Evolutionary conservation across 108 stramenopile genomes (phyloP).

Genomic region (Nitzschia inconspicua): DNA sequence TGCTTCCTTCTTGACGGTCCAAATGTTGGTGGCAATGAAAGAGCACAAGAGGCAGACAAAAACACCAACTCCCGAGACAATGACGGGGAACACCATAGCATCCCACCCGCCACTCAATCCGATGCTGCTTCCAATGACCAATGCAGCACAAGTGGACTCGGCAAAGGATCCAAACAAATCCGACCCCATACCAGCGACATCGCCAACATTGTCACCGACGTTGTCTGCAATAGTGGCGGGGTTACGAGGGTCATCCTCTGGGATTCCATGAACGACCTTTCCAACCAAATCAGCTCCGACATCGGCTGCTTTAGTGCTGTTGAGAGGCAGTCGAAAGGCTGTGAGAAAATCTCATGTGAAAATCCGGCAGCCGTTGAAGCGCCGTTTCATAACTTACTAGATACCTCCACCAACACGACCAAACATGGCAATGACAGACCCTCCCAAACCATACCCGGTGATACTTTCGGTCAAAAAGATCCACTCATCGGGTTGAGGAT

Average conservation of each 20-base stretch:
- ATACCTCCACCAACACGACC: constrained; percentile 99
- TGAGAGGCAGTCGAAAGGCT: too few species aligned
- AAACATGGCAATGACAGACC: constrained; percentile 98
- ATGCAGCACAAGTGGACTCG: constrained; percentile 95
- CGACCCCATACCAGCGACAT: constrained; percentile 98
- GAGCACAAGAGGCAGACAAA: constrained; percentile 94
- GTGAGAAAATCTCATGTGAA: too few species aligned
- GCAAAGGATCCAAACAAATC: constrained; percentile 98
- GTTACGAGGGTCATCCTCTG: constrained; percentile 99
- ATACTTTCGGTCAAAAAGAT: constrained; percentile 89
- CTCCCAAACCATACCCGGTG: constrained; percentile 97
- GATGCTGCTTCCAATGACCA: constrained; percentile 91
- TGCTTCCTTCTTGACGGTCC: constrained; percentile 80
- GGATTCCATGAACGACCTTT: constrained; percentile 98
- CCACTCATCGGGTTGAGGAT: constrained; percentile 79
- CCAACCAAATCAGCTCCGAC: constrained; percentile 99
- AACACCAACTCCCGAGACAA: constrained; percentile 92
- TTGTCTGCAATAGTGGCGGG: constrained; percentile 99
- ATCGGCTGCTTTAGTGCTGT: constrained; percentile 99
- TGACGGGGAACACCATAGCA: constrained; percentile 95
- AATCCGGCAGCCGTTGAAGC: too few species aligned
- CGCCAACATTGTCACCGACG: constrained; percentile 99
- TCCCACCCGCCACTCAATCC: constrained; percentile 87
- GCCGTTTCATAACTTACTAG: too few species aligned
- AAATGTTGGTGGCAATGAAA: constrained; percentile 94